Evolutionary conservation across 768 basidiomycete species (phyloP), one percentile per base, ranked within the genome.

Genomic region (Cystobasidiopsis lactophilus): DNA sequence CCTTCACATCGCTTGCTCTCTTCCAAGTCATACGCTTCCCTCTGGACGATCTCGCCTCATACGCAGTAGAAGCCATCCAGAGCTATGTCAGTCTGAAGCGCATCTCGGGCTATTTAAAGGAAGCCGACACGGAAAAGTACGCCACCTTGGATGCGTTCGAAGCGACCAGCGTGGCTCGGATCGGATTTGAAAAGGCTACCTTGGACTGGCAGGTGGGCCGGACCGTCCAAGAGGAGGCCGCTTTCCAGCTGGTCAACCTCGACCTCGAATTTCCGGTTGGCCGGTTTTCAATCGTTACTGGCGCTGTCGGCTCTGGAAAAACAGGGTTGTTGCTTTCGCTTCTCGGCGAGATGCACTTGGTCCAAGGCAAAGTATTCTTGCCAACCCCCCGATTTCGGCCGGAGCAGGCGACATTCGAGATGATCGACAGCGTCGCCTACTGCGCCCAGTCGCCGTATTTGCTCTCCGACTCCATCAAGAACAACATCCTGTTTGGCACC

Each of bases 401-500:
- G 9, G 33, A 35, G 33, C 9, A 51, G 3, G 33, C 35, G 10
- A 5, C 27, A 67, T 75, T 62, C 77, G 82, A 65, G 63, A 66
- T 4, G 66, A 70, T 29, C 77, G 57, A 80, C 58, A 70, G 70
- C 41, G 74, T 80, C 10, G 79, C 80, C 1, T 82, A 78, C 62
- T 78, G 78, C 58, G 76, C 74, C 2, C 80, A 81, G 62, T 49
- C 58, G 0, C 56, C 66, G 71, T 82, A 80, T 80, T 71, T 85
- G 3, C 79, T 82, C 63, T 80, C 84, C 64, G 80, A 79, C 3
- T 80, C 80, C 0, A 83, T 86, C 51, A 71, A 75, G 29, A 79
- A 82, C 56, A 84, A 85, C 61, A 82, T 89, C 56, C 64, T 82
- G 16, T 89, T 84, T 66, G 77, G 78, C 2, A 73, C 76, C 1